Evolutionary conservation across 2,329 filamentous ascomycete genomes (phyloP), one percentile per base, ranked within the genome.

Genomic region (Neurospora crassa): DNA sequence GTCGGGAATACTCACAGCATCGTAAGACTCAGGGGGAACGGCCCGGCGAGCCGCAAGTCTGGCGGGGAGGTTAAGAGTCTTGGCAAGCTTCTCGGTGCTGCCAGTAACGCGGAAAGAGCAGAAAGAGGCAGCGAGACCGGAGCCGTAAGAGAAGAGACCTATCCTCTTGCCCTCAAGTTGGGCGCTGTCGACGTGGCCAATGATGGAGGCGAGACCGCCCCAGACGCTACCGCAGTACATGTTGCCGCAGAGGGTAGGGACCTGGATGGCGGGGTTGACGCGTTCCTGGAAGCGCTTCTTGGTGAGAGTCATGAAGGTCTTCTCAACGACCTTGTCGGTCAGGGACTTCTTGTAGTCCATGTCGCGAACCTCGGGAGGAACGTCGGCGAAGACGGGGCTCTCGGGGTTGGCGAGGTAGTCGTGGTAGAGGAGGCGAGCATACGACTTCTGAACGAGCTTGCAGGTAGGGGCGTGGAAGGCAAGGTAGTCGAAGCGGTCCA

Each of bases 371-470:
- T 94, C 92, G 59, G 90, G 86, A 70, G 92, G 87, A 45, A 95
- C 91, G 75, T 93, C 91, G 73, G 88, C 87, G 78, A 95, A 96
- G 71, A 85, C 85, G 67, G 90, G 82, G 81, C 86, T 84, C 74
- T 89, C 85, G 68, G 92, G 88, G 81, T 93, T 87, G 80, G 84
- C 83, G 43, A 95, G 86, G 85, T 91, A 96, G 83, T 96, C 92
- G 80, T 95, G 93, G 87, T 96, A 96, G 71, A 95, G 85, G 75
- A 96, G 86, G 76, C 92, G 91, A 72, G 88, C 92, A 79, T 94
- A 96, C 20, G 91, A 94, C 85, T 96, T 96, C 79, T 91, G 85
- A 73, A 96, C 92, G 71, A 94, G 86, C 85, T 96, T 96, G 90
- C 92, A 96, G 74, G 90, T 95, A 53, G 92, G 92, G 20, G 92